A percentile compares a stretch with the other conserved stretches of the same genome.
These are phyloP conservation scores for Caryopteris hybrid DNA, from an alignment of 305 asterid species.

Conservation along the genomic window DNA sequence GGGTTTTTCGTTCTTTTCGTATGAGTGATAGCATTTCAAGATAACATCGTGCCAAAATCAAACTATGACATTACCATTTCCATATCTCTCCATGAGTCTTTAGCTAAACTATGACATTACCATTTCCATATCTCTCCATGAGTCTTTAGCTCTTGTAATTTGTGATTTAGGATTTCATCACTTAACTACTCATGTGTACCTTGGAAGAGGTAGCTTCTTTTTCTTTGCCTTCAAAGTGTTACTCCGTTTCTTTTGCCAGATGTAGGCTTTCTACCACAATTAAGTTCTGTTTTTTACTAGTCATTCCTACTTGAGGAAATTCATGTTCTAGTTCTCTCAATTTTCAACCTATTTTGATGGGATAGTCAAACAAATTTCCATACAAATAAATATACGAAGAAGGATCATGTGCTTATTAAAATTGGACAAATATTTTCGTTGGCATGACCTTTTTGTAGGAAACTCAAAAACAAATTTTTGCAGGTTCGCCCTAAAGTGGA, in stretches of 20 bases:
- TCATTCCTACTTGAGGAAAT: neutral
- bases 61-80: neutral
- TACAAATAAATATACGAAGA: no score
- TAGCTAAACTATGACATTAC: neutral
- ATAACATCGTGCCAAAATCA: neutral
- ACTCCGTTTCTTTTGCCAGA: neutral
- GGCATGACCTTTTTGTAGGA: no score
- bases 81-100: neutral
- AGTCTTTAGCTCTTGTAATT: neutral
- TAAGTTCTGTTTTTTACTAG: neutral
- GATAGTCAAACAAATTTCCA: no score
- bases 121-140: neutral
- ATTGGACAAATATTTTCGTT: no score
- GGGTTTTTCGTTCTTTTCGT: neutral
- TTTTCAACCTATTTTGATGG: no score
- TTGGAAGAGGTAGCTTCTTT: neutral
- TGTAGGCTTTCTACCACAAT: neutral
- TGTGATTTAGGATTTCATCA: neutral
- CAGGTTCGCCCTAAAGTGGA: no score
- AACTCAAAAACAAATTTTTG: no score
- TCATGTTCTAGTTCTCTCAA: neutral
- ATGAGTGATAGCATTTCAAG: neutral
- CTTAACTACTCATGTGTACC: neutral
- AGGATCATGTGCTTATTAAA: no score
- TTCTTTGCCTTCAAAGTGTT: neutral